A percentile compares a stretch with the other conserved stretches of the same genome.
Evolutionary conservation across 371 early-diverging fungal species (phyloP).

Genomic region (Mortierella sp.): DNA sequence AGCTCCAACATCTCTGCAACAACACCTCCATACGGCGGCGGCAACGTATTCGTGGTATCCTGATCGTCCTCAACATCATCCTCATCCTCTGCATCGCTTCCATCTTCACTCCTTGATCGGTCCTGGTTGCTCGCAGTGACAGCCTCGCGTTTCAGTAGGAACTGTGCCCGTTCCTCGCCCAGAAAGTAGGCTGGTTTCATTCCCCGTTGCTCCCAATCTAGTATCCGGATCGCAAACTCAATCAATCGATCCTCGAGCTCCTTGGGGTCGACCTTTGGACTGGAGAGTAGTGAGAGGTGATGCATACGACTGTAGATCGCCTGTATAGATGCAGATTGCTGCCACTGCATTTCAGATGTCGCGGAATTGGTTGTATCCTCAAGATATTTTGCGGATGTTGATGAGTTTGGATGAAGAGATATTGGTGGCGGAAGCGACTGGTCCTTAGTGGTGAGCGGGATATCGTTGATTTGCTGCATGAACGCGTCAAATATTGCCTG

Average conservation of each 20-base stretch:
- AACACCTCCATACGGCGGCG: constrained; percentile 33
- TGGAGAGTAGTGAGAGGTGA: constrained; percentile 22
- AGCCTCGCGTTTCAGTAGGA: background rate
- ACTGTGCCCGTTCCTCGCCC: constrained; percentile 22
- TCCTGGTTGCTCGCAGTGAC: background rate
- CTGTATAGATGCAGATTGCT: constrained; percentile 14
- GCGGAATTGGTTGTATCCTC: too few species aligned
- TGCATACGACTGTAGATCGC: constrained; percentile 42
- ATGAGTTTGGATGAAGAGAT: background rate
- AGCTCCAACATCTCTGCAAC: constrained; percentile 33
- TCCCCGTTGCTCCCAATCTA: constrained; percentile 51
- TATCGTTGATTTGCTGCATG: constrained; percentile 23
- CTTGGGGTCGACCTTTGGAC: constrained; percentile 16
- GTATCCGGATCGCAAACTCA: constrained; percentile 47
- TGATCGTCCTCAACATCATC: constrained; percentile 5
- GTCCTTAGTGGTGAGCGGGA: constrained; percentile 27
- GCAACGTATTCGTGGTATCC: background rate
- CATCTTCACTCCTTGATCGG: background rate
- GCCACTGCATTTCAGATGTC: constrained; percentile 14
- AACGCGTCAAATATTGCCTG: constrained; percentile 24
- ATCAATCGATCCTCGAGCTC: constrained; percentile 24
- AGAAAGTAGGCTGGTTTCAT: constrained; percentile 35
- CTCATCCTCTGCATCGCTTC: background rate
- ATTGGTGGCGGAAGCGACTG: constrained; percentile 24
- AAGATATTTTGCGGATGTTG: background rate